Conservation (phyloP, 371 early-diverging fungal genomes). For the Mortierella sp. region DNA sequence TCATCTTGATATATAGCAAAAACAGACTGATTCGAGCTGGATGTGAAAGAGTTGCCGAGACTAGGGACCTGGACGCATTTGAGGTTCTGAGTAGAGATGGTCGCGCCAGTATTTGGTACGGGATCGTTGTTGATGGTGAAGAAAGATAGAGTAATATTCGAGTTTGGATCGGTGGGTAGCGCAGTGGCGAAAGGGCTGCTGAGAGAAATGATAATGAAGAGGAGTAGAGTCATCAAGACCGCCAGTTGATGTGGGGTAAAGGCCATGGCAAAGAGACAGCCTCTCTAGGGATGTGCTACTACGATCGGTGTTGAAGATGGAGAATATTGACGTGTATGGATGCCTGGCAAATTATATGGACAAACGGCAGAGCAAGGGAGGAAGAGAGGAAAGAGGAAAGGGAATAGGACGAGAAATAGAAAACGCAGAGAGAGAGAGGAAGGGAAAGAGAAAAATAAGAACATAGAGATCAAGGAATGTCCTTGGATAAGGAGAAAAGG, state of each 20-base stretch:
- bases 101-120: conserved; percentile 7
- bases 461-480: not conserved
- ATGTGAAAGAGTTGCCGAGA: conserved; percentile 16
- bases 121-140: conserved; percentile 5
- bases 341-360: too few species aligned
- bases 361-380: conserved; percentile 2
- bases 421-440: not conserved
- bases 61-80: conserved; percentile 18
- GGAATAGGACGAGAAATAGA: not conserved
- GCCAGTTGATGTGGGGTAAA: not conserved
- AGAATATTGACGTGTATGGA: too few species aligned
- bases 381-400: conserved; percentile 3
- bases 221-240: conserved; percentile 3
- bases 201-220: conserved; percentile 2
- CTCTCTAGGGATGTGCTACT: too few species aligned
- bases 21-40: conserved; percentile 10
- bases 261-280: not conserved
- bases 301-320: too few species aligned
- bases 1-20: conserved; percentile 38
- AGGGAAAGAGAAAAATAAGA: not conserved
- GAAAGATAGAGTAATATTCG: conserved; percentile 18
- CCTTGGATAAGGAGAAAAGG: too few species aligned
- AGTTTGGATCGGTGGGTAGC: conserved; percentile 1
- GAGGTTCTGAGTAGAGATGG: not conserved
- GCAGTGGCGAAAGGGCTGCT: conserved; percentile 2